Percentiles rank a stretch among this genome's conserved stretches.
phyloP scores from a whole-genome alignment of 2,329 filamentous ascomycete species.

The Drechslerella coelobrocha region DNA sequence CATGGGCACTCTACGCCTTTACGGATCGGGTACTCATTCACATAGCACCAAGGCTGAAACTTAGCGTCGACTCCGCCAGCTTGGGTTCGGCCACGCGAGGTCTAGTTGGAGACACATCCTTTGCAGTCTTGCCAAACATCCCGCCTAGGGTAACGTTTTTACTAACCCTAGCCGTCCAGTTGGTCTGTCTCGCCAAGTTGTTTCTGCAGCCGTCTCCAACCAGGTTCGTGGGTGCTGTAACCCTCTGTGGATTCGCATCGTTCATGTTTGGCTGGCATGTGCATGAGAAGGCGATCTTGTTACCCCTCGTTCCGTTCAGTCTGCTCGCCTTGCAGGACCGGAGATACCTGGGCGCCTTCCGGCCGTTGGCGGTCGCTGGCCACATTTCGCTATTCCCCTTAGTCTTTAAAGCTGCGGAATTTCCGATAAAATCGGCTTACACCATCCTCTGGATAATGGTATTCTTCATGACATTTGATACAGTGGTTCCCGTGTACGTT shows the following conservation, averaged over 20 bases:
- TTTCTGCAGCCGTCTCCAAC: slow-evolving; percentile 84
- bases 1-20: slow-evolving; percentile 98
- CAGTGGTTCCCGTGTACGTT: slow-evolving; percentile 80
- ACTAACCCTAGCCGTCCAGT: slow-evolving; percentile 68
- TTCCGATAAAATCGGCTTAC: slow-evolving; percentile 91
- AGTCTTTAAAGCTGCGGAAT: slow-evolving; percentile 89
- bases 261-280: slow-evolving; percentile 99
- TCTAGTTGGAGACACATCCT: slow-evolving; percentile 89
- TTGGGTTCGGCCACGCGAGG: slow-evolving; percentile 89
- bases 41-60: slow-evolving; percentile 80
- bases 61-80: slow-evolving; percentile 75
- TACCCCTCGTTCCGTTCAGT: slow-evolving; percentile 94
- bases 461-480: slow-evolving; percentile 86
- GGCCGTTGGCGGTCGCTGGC: slow-evolving; percentile 87
- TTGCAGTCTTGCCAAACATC: slow-evolving; percentile 89
- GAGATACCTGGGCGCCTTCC: slow-evolving; percentile 87
- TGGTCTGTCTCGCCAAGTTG: slow-evolving; percentile 78
- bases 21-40: slow-evolving; percentile 81
- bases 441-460: slow-evolving; percentile 89
- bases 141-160: slow-evolving; percentile 79
- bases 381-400: slow-evolving; percentile 95
- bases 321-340: slow-evolving; percentile 88
- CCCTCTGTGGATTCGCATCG: slow-evolving; percentile 91
- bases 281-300: slow-evolving; percentile 93
- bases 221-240: slow-evolving; percentile 85